Evolutionary conservation across 2,329 filamentous ascomycete species (phyloP), one percentile per base, ranked within the genome.

Genomic region (Tolypocladium sp.): DNA sequence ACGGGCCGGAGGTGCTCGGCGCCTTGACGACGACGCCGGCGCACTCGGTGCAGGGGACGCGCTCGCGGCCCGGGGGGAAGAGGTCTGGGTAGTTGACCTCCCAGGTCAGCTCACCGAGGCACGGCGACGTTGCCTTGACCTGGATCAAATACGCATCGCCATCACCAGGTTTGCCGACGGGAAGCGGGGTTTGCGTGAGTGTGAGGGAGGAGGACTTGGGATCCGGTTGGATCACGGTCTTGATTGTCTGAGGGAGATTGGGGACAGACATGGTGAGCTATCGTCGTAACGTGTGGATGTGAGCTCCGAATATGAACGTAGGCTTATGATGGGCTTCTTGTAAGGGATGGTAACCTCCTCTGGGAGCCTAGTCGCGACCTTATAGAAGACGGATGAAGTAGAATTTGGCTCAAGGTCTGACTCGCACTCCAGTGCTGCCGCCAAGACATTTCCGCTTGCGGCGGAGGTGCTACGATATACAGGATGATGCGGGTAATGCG

Each of bases 11-110:
- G 33, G 57, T 53, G 6, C 13, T 38, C 37, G 71, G 67, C 1
- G 70, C 65, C 2, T 64, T 60, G 22, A 72, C 68, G n/a, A 78
- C 70, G n/a, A 69, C 67, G 4, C 75, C 75, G 5, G 73, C 67
- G 35, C 74, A 63, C 63, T 78, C 76, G 40, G 73, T 72, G 60
- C 74, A 67, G 4, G 71, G 70, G 13, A 73, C 66, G n/a, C 67
- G 67, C 53, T 68, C 63, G 37, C 65, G 64, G 41, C 62, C 60
- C 2, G 63, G 40, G 1, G 63, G 59, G 52, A 67, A 68, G n/a
- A 64, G 42, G 4, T 56, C 52, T 1, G 67, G 65, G 35, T 63
- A 66, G 49, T 61, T 60, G 53, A 55, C n/a, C 27, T 63, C 64
- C 73, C 72, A 75, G 54, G 60, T 60, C 22, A 74, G 67, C 62